Percentiles rank a stretch among this genome's conserved stretches.
phyloP scores from a whole-genome alignment of 345 rosid species.

The Abelmoschus esculentus region DNA sequence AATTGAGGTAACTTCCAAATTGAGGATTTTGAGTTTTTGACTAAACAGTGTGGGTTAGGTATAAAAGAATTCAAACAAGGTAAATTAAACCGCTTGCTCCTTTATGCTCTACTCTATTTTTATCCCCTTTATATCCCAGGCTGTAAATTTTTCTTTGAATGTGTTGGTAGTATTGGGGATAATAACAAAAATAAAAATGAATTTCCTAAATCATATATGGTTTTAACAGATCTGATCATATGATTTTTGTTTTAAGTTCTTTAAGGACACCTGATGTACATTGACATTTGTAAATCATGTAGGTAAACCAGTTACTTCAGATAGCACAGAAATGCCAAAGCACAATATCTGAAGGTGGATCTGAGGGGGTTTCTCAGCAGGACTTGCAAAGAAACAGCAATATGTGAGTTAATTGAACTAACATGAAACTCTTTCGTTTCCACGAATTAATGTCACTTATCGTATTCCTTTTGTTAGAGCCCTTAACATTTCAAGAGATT shows the following conservation, averaged over 20 bases:
- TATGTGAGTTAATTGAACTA: slow-evolving; percentile 46
- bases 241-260: neutral
- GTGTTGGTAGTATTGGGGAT: neutral
- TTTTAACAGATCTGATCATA: neutral
- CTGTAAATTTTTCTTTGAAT: neutral
- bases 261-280: neutral
- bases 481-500: neutral
- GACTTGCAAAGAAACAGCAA: slow-evolving; percentile 90
- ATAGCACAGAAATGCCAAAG: slow-evolving; percentile 95
- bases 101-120: neutral
- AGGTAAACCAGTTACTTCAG: slow-evolving; percentile 92
- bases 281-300: slow-evolving; percentile 15
- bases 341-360: slow-evolving; percentile 80
- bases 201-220: neutral
- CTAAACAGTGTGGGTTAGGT: neutral
- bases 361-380: slow-evolving; percentile 83
- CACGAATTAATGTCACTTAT: neutral
- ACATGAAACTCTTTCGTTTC: neutral
- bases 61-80: neutral
- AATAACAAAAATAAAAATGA: neutral
- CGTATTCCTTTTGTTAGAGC: neutral
- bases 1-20: neutral
- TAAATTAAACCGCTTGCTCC: neutral
- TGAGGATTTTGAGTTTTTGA: neutral
- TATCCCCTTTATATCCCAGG: neutral